These are phyloP conservation scores for Suillus paluster DNA, from an alignment of 768 basidiomycete species.

Conservation along the genomic window DNA sequence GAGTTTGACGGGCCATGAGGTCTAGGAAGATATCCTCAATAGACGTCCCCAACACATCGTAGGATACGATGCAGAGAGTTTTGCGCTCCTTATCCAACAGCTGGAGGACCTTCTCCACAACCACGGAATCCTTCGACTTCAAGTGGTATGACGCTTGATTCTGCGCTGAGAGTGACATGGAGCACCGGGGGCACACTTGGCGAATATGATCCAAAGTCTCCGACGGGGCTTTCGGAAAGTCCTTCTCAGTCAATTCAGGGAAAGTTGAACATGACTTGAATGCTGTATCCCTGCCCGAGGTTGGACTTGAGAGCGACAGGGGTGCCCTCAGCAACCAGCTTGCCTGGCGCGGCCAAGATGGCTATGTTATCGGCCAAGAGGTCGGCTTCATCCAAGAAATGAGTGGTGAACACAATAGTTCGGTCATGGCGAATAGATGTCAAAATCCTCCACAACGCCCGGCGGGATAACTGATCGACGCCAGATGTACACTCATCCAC, in stretches of 20 bases:
- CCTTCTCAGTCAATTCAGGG: conserved; percentile 35
- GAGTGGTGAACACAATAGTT: conserved; percentile 79
- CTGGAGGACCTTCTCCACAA: conserved; percentile 60
- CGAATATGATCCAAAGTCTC: conserved; percentile 48
- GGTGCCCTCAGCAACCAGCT: conserved; percentile 71
- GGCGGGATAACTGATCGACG: conserved; percentile 78
- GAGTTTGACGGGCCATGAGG: conserved; percentile 54
- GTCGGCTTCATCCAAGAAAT: conserved; percentile 83
- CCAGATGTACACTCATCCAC: conserved; percentile 79
- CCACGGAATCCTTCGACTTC: conserved; percentile 57
- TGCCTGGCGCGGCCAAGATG: conserved; percentile 76
- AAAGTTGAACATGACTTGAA: conserved; percentile 55
- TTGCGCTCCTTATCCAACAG: conserved; percentile 52
- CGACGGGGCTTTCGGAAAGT: conserved; percentile 16
- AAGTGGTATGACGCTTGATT: conserved; percentile 57
- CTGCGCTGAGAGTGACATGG: conserved; percentile 47
- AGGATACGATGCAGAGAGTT: conserved; percentile 48
- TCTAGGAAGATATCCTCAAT: conserved; percentile 84
- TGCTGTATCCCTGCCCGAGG: conserved; percentile 73
- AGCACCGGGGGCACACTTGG: conserved; percentile 48
- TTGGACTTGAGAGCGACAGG: conserved; percentile 75
- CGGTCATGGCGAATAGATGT: conserved; percentile 67
- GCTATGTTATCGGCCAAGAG: conserved; percentile 77
- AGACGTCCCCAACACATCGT: conserved; percentile 72
- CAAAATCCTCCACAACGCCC: conserved; percentile 78